Base-by-base conservation (phyloP, 164 flowering plant genomes). In the Annona cherimola region DNA sequence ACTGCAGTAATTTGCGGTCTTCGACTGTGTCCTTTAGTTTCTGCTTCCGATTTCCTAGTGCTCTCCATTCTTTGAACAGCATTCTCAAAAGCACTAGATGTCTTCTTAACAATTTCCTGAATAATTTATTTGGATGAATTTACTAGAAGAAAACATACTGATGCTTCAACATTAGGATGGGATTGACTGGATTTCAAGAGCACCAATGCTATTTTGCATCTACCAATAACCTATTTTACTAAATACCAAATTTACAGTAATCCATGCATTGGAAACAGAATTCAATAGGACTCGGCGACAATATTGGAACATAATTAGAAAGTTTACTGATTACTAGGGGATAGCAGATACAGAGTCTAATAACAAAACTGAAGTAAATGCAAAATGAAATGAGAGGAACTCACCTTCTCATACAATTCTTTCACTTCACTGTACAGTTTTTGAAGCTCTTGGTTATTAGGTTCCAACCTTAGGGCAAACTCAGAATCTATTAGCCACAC, bases 391-490 rank as follows among this genome's bases (percentile, higher is more conserved):
- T 4, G 39, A 73, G 18, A 46, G 14, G 14, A 11, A 50, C 9
- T 50, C 57, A 89, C 99, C 86, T 91, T 89, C 72, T 85, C 81
- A 80, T 81, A 84, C 82, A 91, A 69, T 69, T 89, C 81, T 73
- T 88, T 95, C 68, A 83, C 84, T 54, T 91, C 97, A 5, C 86
- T 81, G 81, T 81, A 75, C 73, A 90, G 98, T 79, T 90, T 93
- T 83, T 89, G 90, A 75, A 93, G 79, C 79, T 95, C 99, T 77
- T 89, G 92, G 82, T 90, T 95, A 2, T 87, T 75, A 70, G 99
- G 98, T 73, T 95, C 99, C 79, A 95, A 82, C 82, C 90, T 86
- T 81, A 89, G 75, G 40, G 99, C 97, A 87, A 91, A 91, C 69
- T 93, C 97, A 76, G 93, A 82, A 90, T 95, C 98, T 94, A 44